Base-by-base conservation (phyloP, 1,284 basidiomycete genomes). In the Puccinia hordei region DNA sequence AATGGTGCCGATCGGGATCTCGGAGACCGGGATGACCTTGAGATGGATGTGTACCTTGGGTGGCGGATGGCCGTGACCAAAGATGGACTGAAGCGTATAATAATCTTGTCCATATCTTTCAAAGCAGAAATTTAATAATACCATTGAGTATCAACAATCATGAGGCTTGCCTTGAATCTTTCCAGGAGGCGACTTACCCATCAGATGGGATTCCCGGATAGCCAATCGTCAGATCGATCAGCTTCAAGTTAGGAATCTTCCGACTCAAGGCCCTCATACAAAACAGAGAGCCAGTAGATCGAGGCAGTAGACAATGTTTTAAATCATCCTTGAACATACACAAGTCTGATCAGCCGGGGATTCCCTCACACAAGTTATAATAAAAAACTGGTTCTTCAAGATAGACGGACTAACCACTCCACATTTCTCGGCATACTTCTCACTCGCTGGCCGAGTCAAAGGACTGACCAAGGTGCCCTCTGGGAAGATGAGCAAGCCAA, bases 391-490 rank as follows among this genome's bases (percentile, higher is more conserved):
- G n/a, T n/a, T n/a, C n/a, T n/a, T n/a, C n/a, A n/a, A 38, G 41
- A 38, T 71, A 71, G 15, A 49, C 80, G 59, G 33, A 88, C 93
- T 87, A 84, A 93, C 93, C 82, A 93, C 90, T 17, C 91, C 92
- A 82, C 89, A 88, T 86, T 92, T 93, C 81, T 93, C 90, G 13
- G 93, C 92, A 84, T 91, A 97, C 83, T 91, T 91, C 86, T 90
- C 90, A 86, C 92, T 94, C 82, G 92, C 88, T 0, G 92, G 92
- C 65, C 93, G 87, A 2, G 94, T 97, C 82, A 93, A 87, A 77
- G 89, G 88, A 84, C 92, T 93, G 13, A 94, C 91, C 57, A 98
- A 90, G 0, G 95, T 97, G 19, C 95, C 95, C 86, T 98, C 95
- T 0, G 95, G 95, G 85, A 95, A 98, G 66, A 98, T 88, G 68